Conservation (phyloP, 164 flowering plant species). For the Sextonia rubra region DNA sequence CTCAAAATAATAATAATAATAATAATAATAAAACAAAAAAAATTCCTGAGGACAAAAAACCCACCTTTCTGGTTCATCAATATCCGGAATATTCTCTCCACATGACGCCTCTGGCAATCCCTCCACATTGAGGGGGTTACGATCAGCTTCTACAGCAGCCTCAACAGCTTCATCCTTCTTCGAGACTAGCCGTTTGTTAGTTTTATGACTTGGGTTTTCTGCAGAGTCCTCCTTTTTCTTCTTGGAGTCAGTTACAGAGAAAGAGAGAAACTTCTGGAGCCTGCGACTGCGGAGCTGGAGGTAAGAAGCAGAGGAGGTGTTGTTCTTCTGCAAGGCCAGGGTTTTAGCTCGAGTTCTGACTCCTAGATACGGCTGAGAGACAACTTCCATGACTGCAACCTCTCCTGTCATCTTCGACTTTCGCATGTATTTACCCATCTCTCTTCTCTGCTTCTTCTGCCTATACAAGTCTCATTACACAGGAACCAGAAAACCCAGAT, state of each 20-base stretch:
- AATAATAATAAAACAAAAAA: background rate
- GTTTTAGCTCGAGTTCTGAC: conserved; percentile 80
- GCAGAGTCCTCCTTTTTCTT: conserved; percentile 9
- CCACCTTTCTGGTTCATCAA: conserved; percentile 64
- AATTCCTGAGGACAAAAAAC: conserved; percentile 12
- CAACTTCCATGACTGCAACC: conserved; percentile 49
- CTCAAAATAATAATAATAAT: no score
- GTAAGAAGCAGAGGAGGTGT: conserved; percentile 27
- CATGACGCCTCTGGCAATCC: conserved; percentile 42
- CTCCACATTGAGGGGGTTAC: conserved; percentile 13
- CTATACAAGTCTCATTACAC: conserved; percentile 11
- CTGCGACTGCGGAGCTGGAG: conserved; percentile 80
- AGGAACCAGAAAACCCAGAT: background rate
- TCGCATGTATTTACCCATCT: conserved; percentile 79
- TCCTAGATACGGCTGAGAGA: conserved; percentile 45
- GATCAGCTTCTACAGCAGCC: background rate
- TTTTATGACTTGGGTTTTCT: conserved; percentile 19
- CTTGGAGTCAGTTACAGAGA: conserved; percentile 7
- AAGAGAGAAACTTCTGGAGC: conserved; percentile 41
- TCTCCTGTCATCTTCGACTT: conserved; percentile 57
- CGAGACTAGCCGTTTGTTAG: conserved; percentile 7
- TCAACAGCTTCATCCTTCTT: conserved; percentile 8
- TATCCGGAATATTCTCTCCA: conserved; percentile 63
- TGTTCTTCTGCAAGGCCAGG: conserved; percentile 53
- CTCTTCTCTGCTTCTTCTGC: background rate